A percentile compares a stretch with the other conserved stretches of the same genome.
These are phyloP conservation scores for Claviceps maximensis DNA, from an alignment of 2,329 filamentous ascomycete genomes.

Conservation along the genomic window DNA sequence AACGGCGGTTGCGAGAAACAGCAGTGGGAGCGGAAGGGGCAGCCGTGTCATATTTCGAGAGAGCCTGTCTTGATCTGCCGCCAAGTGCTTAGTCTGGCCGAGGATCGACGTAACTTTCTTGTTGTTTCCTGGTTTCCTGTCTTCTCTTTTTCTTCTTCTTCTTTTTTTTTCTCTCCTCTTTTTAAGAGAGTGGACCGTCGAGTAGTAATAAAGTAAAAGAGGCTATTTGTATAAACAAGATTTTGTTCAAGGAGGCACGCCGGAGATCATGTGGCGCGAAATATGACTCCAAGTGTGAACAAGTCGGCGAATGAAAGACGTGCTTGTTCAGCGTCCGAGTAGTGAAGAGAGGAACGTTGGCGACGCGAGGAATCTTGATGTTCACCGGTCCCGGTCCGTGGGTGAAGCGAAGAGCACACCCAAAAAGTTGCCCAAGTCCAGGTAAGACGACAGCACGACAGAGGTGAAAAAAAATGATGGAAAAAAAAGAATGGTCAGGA, in stretches of 20 bases:
- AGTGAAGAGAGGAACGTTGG: neutral
- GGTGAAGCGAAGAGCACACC: neutral
- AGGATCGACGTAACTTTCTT: neutral
- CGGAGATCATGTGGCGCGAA: neutral
- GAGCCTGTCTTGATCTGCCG: neutral
- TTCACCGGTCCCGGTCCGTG: neutral
- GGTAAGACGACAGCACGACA: neutral
- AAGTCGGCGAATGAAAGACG: neutral
- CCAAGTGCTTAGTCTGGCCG: neutral
- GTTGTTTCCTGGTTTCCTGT: neutral
- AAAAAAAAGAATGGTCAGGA: neutral
- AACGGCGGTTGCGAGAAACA: conserved; percentile 4
- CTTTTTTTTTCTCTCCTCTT: neutral
- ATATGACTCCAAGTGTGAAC: neutral
- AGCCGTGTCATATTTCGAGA: conserved; percentile 1
- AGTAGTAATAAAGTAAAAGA: neutral
- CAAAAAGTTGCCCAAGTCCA: neutral
- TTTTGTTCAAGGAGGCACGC: neutral
- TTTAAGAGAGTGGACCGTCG: neutral
- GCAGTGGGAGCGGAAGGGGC: conserved; percentile 6
- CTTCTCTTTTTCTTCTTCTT: neutral
- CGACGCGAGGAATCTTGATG: neutral
- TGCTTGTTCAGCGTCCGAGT: neutral
- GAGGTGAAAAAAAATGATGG: neutral
- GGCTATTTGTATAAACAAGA: neutral